These are phyloP conservation scores for Silybum marianum DNA, from an alignment of 129 eudicot genomes.

Conservation along the genomic window DNA sequence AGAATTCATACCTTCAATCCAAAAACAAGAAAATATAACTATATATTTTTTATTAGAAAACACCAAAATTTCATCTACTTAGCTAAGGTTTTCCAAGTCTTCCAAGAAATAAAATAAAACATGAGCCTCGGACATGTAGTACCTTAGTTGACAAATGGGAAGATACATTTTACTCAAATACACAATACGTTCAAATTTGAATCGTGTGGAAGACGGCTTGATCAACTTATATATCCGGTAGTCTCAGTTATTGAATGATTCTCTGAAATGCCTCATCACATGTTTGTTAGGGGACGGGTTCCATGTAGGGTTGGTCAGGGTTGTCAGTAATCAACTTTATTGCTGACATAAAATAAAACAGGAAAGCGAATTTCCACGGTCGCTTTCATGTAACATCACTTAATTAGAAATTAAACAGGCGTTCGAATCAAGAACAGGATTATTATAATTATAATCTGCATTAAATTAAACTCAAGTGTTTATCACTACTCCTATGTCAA, in stretches of 20 bases:
- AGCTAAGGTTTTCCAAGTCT: background rate
- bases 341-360: background rate
- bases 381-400: background rate
- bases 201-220: too few relatives aligned
- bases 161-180: background rate
- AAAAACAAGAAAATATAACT: background rate
- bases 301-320: background rate
- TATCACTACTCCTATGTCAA: slow-evolving; percentile 11
- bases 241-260: background rate
- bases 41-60: background rate
- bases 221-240: too few relatives aligned
- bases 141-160: too few relatives aligned
- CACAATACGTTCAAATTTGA: background rate
- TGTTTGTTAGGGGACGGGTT: background rate
- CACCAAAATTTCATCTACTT: background rate
- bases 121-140: background rate
- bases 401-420: background rate
- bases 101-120: background rate
- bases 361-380: background rate
- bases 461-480: slow-evolving; percentile 7
- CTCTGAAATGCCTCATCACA: background rate
- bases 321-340: background rate
- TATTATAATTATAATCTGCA: background rate
- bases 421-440: background rate
- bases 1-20: background rate